Base-by-base conservation (phyloP, 352 stramenopile genomes). In the Globisporangium orthogonon region DNA sequence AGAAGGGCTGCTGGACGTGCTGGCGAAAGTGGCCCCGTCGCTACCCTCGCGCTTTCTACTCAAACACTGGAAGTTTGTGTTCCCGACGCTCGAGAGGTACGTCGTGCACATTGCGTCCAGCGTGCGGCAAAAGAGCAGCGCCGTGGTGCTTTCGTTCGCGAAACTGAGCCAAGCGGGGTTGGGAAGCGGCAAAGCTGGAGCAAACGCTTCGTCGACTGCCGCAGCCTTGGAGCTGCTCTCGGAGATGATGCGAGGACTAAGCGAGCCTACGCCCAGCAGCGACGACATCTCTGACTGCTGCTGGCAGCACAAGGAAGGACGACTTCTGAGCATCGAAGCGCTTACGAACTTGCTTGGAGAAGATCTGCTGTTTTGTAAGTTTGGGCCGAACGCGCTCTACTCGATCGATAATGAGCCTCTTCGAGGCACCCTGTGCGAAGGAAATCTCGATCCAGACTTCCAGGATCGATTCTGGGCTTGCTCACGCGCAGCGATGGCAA, bases 41-140 rank as follows among this genome's bases (percentile, higher is more conserved):
- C 52, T 89, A 14, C 71, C 78, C 4, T 56, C 69, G 11, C 10
- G 6, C 2, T 91, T 91, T 56, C 58, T 89, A 6, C 31, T 79
- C 39, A 87, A 83, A 52, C 78, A 91, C 55, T 91, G 82, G 82
- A 78, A 73, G 35, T 60, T 89, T 9, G 64, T 91, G 14, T 89
- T 83, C 56, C 76, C 78, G 7, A 89, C 74, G 5, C 64, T 89
- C 33, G 81, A 91, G 55, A 65, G 77, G 23, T 89, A 91, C 37
- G 65, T 91, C 23, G 74, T 85, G 59, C 82, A 91, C 50, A 70
- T 87, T 28, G 78, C 82, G 7, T 89, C 81, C 2, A 89, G 67
- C 41, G 78, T 89, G 29, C 74, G 78, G 0, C 74, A 85, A 33
- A 71, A 74, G 52, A 78, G 73, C 52, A 86, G 74, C 46, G 66